These are phyloP conservation scores for Rhynchospora tenuis DNA, from an alignment of 176 grass and related monocot genomes.

Conservation along the genomic window DNA sequence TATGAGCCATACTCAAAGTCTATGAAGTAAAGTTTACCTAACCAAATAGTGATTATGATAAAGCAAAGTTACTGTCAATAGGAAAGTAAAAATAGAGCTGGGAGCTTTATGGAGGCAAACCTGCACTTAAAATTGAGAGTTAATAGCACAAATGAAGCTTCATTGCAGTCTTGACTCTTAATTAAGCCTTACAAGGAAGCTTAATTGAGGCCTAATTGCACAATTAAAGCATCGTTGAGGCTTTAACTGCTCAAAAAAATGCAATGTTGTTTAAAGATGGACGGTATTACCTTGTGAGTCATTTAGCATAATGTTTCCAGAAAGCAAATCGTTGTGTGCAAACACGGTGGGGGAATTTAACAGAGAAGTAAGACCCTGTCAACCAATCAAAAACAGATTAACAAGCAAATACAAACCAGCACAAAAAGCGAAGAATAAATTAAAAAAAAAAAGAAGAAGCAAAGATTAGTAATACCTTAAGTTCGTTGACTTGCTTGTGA, in stretches of 20 bases:
- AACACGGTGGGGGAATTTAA: slow-evolving; percentile 64
- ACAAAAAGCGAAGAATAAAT: background rate
- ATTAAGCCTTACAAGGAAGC: slow-evolving; percentile 3
- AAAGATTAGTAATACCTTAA: slow-evolving; percentile 51
- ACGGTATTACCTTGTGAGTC: slow-evolving; percentile 56
- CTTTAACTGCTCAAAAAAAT: background rate
- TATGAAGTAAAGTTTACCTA: slow-evolving; percentile 94
- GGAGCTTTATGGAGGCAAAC: background rate
- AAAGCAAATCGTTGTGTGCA: slow-evolving; percentile 96
- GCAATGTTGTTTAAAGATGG: background rate
- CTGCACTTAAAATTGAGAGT: background rate
- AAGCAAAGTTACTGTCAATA: slow-evolving; percentile 7
- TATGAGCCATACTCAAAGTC: slow-evolving; percentile 99
- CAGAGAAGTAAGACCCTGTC: slow-evolving; percentile 64
- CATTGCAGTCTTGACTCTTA: background rate
- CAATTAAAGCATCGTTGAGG: background rate
- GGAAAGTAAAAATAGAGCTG: background rate
- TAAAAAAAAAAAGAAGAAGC: background rate
- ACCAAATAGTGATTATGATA: slow-evolving; percentile 19
- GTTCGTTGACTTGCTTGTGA: slow-evolving; percentile 65
- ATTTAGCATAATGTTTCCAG: slow-evolving; percentile 95
- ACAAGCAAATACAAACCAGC: background rate
- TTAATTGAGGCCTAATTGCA: slow-evolving; percentile 1
- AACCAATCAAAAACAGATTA: slow-evolving; percentile 22
- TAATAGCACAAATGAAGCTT: background rate